A percentile compares a stretch with the other conserved stretches of the same genome.
Conservation (phyloP, 306 rosid species). For the Coriaria nepalensis region DNA sequence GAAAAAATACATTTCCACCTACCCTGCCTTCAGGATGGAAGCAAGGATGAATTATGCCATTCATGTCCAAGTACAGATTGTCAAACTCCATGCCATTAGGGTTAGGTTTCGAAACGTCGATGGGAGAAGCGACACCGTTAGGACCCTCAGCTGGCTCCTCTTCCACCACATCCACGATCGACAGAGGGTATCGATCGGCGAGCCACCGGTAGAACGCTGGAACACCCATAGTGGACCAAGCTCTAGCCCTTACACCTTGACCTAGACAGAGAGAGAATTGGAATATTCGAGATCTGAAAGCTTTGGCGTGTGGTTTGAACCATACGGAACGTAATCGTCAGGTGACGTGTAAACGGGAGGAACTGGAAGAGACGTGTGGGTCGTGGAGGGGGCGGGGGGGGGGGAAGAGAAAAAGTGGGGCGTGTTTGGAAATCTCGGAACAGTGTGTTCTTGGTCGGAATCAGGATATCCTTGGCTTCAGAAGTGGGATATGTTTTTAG, state of each 20-base stretch:
- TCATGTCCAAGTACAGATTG: slow-evolving; percentile 85
- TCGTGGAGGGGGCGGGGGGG: not conserved
- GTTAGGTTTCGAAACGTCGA: slow-evolving; percentile 68
- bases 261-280: not conserved
- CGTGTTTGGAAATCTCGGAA: slow-evolving; percentile 8
- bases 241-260: slow-evolving; percentile 5
- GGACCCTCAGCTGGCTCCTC: slow-evolving; percentile 30
- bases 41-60: slow-evolving; percentile 89
- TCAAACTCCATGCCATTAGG: slow-evolving; percentile 92
- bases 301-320: not conserved
- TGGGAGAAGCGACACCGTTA: slow-evolving; percentile 16
- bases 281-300: not conserved
- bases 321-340: not conserved
- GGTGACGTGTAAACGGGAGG: slow-evolving; percentile 2
- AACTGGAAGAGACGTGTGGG: not conserved
- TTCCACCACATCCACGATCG: slow-evolving; percentile 71
- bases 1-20: not conserved
- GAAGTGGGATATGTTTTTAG: not conserved
- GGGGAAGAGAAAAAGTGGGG: not conserved
- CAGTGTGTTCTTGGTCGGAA: not conserved
- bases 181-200: slow-evolving; percentile 83
- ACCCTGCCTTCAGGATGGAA: slow-evolving; percentile 97
- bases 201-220: slow-evolving; percentile 99
- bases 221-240: slow-evolving; percentile 52
- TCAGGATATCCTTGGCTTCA: not conserved